These are phyloP conservation scores for Cercospora canescens DNA, from an alignment of 2,329 filamentous ascomycete genomes.

Conservation along the genomic window DNA sequence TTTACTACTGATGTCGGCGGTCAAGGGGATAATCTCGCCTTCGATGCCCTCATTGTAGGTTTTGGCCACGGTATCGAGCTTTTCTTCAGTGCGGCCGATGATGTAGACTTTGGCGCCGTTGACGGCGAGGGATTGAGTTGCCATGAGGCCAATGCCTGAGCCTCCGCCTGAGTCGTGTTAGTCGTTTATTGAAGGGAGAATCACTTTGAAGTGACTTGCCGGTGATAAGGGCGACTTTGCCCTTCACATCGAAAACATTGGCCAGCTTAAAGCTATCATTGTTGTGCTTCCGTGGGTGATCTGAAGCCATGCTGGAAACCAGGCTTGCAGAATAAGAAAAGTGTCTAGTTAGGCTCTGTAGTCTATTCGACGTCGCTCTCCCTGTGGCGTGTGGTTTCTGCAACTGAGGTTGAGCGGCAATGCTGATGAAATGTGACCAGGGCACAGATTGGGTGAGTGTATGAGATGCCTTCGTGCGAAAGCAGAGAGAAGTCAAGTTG, in stretches of 20 bases:
- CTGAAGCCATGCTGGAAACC: slow-evolving; percentile 30
- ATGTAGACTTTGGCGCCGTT: slow-evolving; percentile 50
- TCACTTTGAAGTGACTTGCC: background rate
- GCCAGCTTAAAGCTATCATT: slow-evolving; percentile 38
- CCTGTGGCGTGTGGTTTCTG: background rate
- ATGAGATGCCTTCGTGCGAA: background rate
- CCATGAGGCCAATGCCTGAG: slow-evolving; percentile 51
- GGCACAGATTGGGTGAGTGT: background rate
- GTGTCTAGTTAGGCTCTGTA: slow-evolving; percentile 10
- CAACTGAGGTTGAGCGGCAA: background rate
- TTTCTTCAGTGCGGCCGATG: slow-evolving; percentile 49
- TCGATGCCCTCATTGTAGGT: slow-evolving; percentile 45
- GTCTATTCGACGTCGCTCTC: background rate
- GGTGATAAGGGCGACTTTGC: slow-evolving; percentile 44
- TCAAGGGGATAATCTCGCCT: slow-evolving; percentile 49
- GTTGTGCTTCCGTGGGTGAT: slow-evolving; percentile 31
- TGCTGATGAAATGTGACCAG: background rate
- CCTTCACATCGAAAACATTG: slow-evolving; percentile 41
- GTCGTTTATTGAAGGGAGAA: background rate
- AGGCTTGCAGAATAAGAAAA: slow-evolving; percentile 12
- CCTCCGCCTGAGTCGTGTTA: slow-evolving; percentile 39
- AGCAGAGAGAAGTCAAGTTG: background rate
- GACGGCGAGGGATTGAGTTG: slow-evolving; percentile 44
- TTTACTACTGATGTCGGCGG: slow-evolving; percentile 46
- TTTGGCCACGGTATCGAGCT: slow-evolving; percentile 49